Base-by-base conservation (phyloP, 1,139 yeast genomes). In the Chernovozyma sophiae-reginae region DNA sequence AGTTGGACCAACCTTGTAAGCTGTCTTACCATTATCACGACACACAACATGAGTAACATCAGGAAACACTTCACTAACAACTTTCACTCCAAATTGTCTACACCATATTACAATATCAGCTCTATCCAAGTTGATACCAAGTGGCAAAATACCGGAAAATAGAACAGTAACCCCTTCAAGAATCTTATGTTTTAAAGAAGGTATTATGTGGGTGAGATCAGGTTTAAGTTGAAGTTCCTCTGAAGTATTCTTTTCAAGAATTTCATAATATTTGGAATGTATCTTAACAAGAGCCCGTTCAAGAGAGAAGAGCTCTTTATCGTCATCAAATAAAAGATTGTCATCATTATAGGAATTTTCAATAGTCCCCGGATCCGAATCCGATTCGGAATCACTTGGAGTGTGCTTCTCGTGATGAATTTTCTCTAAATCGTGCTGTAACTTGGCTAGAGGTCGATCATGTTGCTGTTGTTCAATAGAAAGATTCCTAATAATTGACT, bases 51-150 rank as follows among this genome's bases (percentile, higher is more conserved):
- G 98, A 0, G 98, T 94, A 2, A 95, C 92, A 3, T 77, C 68
- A 14, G 80, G 78, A 35, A 75, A 72, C 19, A 86, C 81, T 43
- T 86, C 90, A 15, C 81, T 72, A 1, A 85, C 85, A 8, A 92
- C 90, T 5, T 70, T 71, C 0, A 96, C 97, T 0, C 98, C 98
- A 68, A 92, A 92, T 42, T 90, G 86, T 39, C 78, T 76, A 14
- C 92, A 85, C 97, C 97, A 90, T 20, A 82, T 79, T 2, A 90
- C 97, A 35, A 92, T 86, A 55, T 87, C 96, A 2, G 86, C 86
- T 33, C 72, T 62, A 38, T 83, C 81, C 15, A 86, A 63, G 41
- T 79, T 75, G 5, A 81, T 72, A 1, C 94, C 94, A 14, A 86
- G 56, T 1, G 97, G 97, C 16, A 92, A 74, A 13, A 90, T 72